Conservation (phyloP, 2,329 filamentous ascomycete genomes). For the Diaporthe batatas region DNA sequence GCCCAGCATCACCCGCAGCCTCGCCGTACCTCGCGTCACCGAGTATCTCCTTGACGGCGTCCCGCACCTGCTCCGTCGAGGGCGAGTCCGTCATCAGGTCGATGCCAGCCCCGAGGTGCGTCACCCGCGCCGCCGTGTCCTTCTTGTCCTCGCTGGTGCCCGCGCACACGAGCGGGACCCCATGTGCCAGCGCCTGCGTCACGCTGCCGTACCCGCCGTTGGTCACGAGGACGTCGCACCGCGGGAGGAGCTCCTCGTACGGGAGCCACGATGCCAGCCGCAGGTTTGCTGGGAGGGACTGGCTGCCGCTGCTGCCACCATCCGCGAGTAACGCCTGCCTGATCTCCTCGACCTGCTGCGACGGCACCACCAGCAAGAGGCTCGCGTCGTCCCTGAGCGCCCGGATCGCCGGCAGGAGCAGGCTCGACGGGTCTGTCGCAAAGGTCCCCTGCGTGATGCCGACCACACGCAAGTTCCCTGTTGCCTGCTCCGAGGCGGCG, state of each 20-base stretch:
- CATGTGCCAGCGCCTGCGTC: slow-evolving; percentile 58
- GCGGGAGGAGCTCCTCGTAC: slow-evolving; percentile 53
- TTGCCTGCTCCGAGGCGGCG: slow-evolving; percentile 37
- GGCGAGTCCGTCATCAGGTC: slow-evolving; percentile 57
- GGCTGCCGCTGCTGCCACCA: background rate
- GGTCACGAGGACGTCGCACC: slow-evolving; percentile 57
- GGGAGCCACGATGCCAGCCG: slow-evolving; percentile 53
- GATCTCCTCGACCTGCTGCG: slow-evolving; percentile 49
- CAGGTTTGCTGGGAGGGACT: slow-evolving; percentile 46
- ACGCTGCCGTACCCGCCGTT: slow-evolving; percentile 65
- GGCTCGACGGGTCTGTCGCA: slow-evolving; percentile 52
- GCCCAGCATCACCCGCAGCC: slow-evolving; percentile 46
- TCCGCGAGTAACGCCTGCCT: slow-evolving; percentile 25
- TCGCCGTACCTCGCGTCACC: slow-evolving; percentile 49
- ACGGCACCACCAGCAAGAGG: slow-evolving; percentile 52
- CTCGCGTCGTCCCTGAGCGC: slow-evolving; percentile 49
- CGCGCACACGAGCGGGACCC: slow-evolving; percentile 62
- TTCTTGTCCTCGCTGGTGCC: slow-evolving; percentile 58
- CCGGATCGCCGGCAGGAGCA: slow-evolving; percentile 55
- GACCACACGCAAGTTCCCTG: slow-evolving; percentile 46
- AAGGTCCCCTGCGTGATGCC: slow-evolving; percentile 56
- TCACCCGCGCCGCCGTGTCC: slow-evolving; percentile 56
- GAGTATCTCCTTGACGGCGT: slow-evolving; percentile 52
- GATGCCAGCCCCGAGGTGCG: slow-evolving; percentile 59
- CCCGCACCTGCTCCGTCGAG: slow-evolving; percentile 47